Evolutionary conservation across 441 rosid genomes (phyloP).

Genomic region (Dalechampia spathulata): DNA sequence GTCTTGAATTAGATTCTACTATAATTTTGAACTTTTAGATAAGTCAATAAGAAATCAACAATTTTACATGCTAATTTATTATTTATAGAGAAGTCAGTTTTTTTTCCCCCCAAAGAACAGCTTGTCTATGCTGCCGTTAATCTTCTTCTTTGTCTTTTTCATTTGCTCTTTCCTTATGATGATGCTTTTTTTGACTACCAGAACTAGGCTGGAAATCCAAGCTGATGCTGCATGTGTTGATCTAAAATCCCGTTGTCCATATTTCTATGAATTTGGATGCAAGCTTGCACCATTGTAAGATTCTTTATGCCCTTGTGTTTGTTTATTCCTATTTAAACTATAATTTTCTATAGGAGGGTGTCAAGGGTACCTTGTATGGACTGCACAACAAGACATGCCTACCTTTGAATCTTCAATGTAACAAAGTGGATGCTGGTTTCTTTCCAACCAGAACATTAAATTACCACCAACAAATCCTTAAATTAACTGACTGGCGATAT

Average conservation of each 20-base stretch:
- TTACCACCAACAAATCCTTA: too few relatives aligned
- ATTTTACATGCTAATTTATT: too few relatives aligned
- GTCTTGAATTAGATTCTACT: too few relatives aligned
- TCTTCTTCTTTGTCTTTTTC: neutral
- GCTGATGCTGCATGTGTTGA: conserved; percentile 92
- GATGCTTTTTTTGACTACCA: conserved; percentile 20
- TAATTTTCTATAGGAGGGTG: too few relatives aligned
- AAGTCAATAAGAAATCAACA: too few relatives aligned
- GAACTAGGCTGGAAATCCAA: conserved; percentile 81
- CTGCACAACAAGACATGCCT: neutral
- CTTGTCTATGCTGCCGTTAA: neutral
- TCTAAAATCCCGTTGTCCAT: conserved; percentile 62
- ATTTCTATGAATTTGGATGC: conserved; percentile 83
- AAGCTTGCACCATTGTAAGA: conserved; percentile 80
- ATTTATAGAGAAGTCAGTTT: too few relatives aligned
- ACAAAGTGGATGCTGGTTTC: neutral
- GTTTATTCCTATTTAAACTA: neutral
- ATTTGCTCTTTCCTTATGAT: neutral
- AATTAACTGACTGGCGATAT: too few relatives aligned
- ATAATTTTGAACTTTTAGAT: too few relatives aligned
- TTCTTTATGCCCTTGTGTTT: neutral
- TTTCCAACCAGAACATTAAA: neutral
- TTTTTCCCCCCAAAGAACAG: neutral
- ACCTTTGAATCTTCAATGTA: too few relatives aligned
- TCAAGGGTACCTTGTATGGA: too few relatives aligned